A percentile compares a stretch with the other conserved stretches of the same genome.
Evolutionary conservation across 2,329 filamentous ascomycete species (phyloP).

Genomic region (Neonectria faginata): DNA sequence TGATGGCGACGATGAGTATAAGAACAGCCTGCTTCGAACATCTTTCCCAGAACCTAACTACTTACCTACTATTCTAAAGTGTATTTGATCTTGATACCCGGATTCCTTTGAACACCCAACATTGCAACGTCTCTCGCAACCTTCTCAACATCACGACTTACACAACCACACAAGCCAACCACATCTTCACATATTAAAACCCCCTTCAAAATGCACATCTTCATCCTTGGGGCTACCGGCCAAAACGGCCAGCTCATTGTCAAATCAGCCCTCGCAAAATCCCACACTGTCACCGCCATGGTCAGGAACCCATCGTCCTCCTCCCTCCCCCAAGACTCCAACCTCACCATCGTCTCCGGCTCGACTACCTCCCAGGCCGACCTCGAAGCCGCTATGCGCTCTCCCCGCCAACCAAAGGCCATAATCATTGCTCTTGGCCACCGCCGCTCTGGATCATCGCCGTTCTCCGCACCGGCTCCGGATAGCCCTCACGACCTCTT

Average conservation of each 20-base stretch:
- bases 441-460: slow-evolving; percentile 58
- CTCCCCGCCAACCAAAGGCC: slow-evolving; percentile 45
- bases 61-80: neutral
- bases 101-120: neutral
- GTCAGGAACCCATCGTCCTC: slow-evolving; percentile 54
- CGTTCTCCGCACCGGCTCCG: slow-evolving; percentile 56
- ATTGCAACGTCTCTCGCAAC: neutral
- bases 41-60: neutral
- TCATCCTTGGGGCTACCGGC: slow-evolving; percentile 61
- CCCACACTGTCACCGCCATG: slow-evolving; percentile 59
- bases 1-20: slow-evolving; percentile 27
- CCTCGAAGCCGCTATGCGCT: slow-evolving; percentile 52
- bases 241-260: slow-evolving; percentile 59
- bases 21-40: neutral
- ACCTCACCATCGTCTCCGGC: slow-evolving; percentile 55
- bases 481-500: slow-evolving; percentile 60
- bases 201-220: slow-evolving; percentile 54
- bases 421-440: slow-evolving; percentile 64
- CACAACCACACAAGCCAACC: slow-evolving; percentile 14
- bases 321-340: slow-evolving; percentile 45
- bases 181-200: neutral
- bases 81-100: too few species aligned
- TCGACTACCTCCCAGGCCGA: slow-evolving; percentile 51
- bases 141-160: neutral
- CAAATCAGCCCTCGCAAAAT: slow-evolving; percentile 52